phyloP scores from a whole-genome alignment of 768 basidiomycete species.

The Macrolepiota fuliginosa region DNA sequence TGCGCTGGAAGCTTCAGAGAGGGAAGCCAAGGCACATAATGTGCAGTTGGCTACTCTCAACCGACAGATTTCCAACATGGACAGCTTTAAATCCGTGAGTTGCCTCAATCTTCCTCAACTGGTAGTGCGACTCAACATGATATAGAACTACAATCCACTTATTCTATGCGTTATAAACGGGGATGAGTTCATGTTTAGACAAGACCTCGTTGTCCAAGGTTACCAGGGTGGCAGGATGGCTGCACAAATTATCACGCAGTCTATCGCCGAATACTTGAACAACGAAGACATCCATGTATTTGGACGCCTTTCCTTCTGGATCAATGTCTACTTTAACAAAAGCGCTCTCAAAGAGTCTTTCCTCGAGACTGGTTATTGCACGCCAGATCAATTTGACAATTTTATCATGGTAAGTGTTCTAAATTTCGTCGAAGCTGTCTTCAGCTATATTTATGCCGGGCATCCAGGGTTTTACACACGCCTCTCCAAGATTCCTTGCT shows the following conservation, averaged over 20 bases:
- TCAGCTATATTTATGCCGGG: conserved; percentile 9
- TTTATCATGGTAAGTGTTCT: conserved; percentile 50
- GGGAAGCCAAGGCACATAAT: conserved; percentile 65
- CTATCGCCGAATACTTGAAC: conserved; percentile 65
- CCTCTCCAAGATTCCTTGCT: conserved; percentile 66
- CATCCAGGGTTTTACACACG: conserved; percentile 63
- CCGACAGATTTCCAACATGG: conserved; percentile 57
- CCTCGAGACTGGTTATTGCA: conserved; percentile 52
- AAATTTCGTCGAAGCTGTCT: background rate
- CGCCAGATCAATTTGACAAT: conserved; percentile 63
- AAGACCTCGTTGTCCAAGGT: conserved; percentile 57
- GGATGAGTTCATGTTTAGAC: conserved; percentile 65
- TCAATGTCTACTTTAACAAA: conserved; percentile 71
- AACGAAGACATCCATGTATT: conserved; percentile 58
- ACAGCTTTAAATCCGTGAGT: conserved; percentile 47
- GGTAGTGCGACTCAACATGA: background rate
- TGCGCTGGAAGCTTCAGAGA: conserved; percentile 59
- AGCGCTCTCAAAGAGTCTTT: conserved; percentile 49
- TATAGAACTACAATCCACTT: conserved; percentile 61
- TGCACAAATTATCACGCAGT: conserved; percentile 64
- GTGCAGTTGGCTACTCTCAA: conserved; percentile 64
- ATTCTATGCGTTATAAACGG: conserved; percentile 77
- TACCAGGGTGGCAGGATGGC: conserved; percentile 63
- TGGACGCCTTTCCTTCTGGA: conserved; percentile 73
- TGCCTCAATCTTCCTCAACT: background rate